These are phyloP conservation scores for Artemisia annua DNA, from an alignment of 129 eudicot species.

Conservation along the genomic window DNA sequence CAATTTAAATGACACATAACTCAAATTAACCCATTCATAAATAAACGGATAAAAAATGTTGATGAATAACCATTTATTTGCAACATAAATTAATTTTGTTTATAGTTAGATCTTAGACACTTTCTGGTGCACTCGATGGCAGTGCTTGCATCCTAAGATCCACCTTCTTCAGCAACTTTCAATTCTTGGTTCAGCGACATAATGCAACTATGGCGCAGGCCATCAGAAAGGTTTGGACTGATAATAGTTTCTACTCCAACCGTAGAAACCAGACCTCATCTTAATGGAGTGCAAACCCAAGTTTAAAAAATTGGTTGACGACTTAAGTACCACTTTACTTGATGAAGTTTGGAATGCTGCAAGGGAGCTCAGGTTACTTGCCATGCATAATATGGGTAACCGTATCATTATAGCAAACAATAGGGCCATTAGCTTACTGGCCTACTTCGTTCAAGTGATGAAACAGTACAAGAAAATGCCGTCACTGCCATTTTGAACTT, in stretches of 20 bases:
- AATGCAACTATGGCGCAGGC: constrained; percentile 60
- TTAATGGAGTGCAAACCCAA: constrained; percentile 61
- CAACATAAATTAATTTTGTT: no score
- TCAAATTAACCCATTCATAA: no score
- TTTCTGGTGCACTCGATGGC: constrained; percentile 76
- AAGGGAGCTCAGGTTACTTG: constrained; percentile 65
- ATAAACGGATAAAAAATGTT: no score
- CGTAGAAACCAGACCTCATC: constrained; percentile 51
- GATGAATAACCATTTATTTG: no score
- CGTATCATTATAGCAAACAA: constrained; percentile 66
- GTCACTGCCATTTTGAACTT: constrained; percentile 91
- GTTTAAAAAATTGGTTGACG: constrained; percentile 58
- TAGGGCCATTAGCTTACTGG: constrained; percentile 59
- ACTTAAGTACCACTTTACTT: constrained; percentile 47
- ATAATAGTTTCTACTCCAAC: constrained; percentile 55
- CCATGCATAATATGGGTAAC: constrained; percentile 79
- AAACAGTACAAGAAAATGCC: constrained; percentile 58
- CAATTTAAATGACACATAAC: no score
- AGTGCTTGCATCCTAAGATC: constrained; percentile 63
- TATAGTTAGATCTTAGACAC: no score
- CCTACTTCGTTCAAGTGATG: constrained; percentile 66
- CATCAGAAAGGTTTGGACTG: constrained; percentile 59
- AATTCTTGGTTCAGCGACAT: constrained; percentile 50
- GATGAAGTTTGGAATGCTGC: constrained; percentile 58
- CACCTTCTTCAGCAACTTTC: constrained; percentile 75